These are phyloP conservation scores for Penicillium robsamsonii DNA, from an alignment of 495 filamentous ascomycete genomes.

Conservation along the genomic window DNA sequence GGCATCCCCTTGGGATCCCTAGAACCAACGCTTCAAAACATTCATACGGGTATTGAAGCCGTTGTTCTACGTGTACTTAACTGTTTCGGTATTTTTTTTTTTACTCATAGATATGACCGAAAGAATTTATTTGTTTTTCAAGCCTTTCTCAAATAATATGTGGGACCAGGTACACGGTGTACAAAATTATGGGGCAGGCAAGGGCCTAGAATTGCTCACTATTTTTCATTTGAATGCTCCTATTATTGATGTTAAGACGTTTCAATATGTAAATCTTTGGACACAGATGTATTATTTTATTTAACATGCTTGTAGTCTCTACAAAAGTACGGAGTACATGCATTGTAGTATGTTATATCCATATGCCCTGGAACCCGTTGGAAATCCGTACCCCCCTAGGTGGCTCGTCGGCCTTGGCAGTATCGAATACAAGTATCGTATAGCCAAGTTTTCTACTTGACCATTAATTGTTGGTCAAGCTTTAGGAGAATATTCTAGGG, in stretches of 20 bases:
- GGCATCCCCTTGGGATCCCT: not conserved
- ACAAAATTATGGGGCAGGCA: conserved; percentile 1
- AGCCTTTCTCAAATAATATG: not conserved
- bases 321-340: not conserved
- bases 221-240: not conserved
- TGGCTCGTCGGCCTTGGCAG: not conserved
- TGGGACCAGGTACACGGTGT: not conserved
- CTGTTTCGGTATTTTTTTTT: conserved; percentile 3
- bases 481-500: not conserved
- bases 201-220: conserved; percentile 22
- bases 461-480: not conserved
- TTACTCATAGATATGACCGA: conserved; percentile 5
- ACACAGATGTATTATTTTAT: not conserved
- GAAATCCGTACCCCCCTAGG: not conserved
- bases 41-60: conserved; percentile 3
- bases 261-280: not conserved
- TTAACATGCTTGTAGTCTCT: not conserved
- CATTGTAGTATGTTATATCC: not conserved
- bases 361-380: not conserved
- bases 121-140: conserved; percentile 8
- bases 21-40: conserved; percentile 11
- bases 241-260: not conserved
- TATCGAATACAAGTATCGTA: not conserved
- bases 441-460: not conserved
- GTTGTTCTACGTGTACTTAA: conserved; percentile 9